Base-by-base conservation (phyloP, 2,329 filamentous ascomycete species). In the Pseudocercospora fijiensis region DNA sequence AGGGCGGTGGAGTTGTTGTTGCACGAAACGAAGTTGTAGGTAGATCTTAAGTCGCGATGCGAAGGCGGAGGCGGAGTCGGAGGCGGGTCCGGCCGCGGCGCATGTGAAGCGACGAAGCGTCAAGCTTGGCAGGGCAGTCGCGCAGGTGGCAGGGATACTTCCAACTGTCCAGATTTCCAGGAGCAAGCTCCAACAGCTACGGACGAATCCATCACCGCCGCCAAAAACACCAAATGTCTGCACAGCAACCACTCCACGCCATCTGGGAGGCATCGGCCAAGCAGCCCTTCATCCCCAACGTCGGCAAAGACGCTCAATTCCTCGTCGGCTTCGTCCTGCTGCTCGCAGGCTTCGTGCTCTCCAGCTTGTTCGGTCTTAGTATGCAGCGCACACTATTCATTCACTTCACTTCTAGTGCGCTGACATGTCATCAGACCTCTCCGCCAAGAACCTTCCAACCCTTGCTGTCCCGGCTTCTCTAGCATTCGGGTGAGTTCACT, bases 211-310 rank as follows among this genome's bases (percentile, higher is more conserved):
- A 37, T 18, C n/a, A 24, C 28, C 20, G 18, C 4, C n/a, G 26
- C 30, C 53, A 26, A 49, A 58, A 24, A 61, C 45, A 47, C 58
- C 64, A 66, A 55, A 90, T 91, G 88, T 88, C 90, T 86, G 86
- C 88, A 75, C 91, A 90, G 84, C 53, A 33, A 56, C 28, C 96
- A 79, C 88, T 83, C 57, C 75, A 89, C 80, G 88, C 95, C 79
- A 85, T 96, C 82, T 98, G 94, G 94, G 90, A 96, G 85, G 90
- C 91, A 84, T 91, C 93, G 82, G 86, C 90, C 79, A 86, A 87
- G 84, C 90, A 87, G 82, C 91, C 92, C 67, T 98, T 95, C 82
- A 80, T 88, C 72, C 92, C 94, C 66, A 77, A 87, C 63, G 81
- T 98, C 73, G 85, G 85, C 77, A 98, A 98, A 82, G 85, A 88